Base-by-base conservation (phyloP, 2,329 filamentous ascomycete species). In the Diplodia corticola region DNA sequence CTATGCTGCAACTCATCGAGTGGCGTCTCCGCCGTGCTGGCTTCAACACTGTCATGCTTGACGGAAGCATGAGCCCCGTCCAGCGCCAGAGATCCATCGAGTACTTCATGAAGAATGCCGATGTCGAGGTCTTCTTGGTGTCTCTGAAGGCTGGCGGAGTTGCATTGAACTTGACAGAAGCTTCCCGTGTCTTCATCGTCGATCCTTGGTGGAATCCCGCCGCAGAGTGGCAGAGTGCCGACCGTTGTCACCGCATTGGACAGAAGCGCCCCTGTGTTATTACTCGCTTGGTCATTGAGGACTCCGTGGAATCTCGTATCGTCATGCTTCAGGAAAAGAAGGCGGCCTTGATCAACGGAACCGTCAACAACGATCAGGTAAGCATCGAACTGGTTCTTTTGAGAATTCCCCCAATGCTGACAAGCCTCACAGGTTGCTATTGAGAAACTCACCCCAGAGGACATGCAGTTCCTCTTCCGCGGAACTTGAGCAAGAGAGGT, bases 191-290 rank as follows among this genome's bases (percentile, higher is more conserved):
- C 10, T 98, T 97, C 78, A 97, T 98, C 68, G 89, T 98, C 67
- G 95, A 99, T 73, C 95, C 95, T 71, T 98, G 95, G 95, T 99
- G 95, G 95, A 98, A 98, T 72, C 95, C 95, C n/a, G 93, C 93
- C n/a, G 94, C 94, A 0, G 95, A 99, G 80, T 99, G 95, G 95
- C 95, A 99, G 80, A 95, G 91, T 68, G 95, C 95, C 2, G 95
- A 99, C 69, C 81, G 82, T 57, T 84, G 82, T 71, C 95, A 98
- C 79, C 93, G 95, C 65, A 99, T 98, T 71, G 95, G 95, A 35
- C 95, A 99, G 81, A 91, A 89, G 54, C 90, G 95, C 7, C 94
- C 94, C 30, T 98, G 95, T 76, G 92, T 92, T 40, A 96, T 99
- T 72, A 98, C 93, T 1, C 89, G 95, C 30, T 86, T 99, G 12